Evolutionary conservation across 495 filamentous ascomycete genomes (phyloP).

Genomic region (Penicillium roqueforti): DNA sequence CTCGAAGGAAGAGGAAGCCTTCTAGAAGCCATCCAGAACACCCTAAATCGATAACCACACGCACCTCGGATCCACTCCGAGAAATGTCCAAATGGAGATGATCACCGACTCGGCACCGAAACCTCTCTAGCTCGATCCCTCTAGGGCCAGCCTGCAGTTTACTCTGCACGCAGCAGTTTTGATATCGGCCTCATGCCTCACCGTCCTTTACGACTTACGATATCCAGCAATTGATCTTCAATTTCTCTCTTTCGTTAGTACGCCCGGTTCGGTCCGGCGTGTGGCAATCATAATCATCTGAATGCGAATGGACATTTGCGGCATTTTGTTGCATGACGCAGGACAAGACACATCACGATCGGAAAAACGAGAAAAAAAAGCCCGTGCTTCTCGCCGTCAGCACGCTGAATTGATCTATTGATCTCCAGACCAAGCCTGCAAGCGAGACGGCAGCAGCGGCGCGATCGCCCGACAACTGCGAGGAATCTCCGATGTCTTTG

Average conservation of each 20-base stretch:
- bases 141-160: conserved; percentile 10
- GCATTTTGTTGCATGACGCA: conserved; percentile 23
- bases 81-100: neutral
- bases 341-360: neutral
- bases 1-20: conserved; percentile 15
- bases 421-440: conserved; percentile 14
- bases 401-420: neutral
- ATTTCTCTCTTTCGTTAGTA: too few species aligned
- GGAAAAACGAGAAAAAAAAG: too few species aligned
- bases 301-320: conserved; percentile 12
- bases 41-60: conserved; percentile 14
- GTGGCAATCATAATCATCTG: neutral
- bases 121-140: too few species aligned
- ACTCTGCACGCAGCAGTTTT: conserved; percentile 7
- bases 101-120: conserved; percentile 2
- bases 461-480: conserved; percentile 17
- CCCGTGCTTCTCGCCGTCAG: conserved; percentile 6
- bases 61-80: conserved; percentile 14
- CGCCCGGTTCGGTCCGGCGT: neutral
- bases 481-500: neutral
- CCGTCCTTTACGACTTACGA: conserved; percentile 6
- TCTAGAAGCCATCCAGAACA: conserved; percentile 26
- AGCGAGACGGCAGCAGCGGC: conserved; percentile 23
- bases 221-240: too few species aligned
- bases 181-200: too few species aligned